Base-by-base conservation (phyloP, 305 asterid species). In the Solanum aculeatissimum region DNA sequence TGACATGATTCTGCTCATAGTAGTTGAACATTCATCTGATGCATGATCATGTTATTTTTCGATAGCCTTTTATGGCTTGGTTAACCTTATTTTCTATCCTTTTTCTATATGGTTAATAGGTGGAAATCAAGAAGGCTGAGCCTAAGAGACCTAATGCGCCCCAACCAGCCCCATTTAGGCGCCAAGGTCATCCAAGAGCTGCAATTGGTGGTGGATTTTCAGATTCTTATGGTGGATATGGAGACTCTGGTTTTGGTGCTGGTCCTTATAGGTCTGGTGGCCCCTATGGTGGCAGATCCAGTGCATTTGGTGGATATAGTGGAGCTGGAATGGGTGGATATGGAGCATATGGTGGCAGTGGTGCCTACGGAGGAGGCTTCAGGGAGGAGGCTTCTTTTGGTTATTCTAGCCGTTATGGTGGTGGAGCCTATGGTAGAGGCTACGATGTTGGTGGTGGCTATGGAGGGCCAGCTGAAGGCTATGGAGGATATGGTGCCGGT, bases 41-140 rank as follows among this genome's bases (percentile, higher is more conserved):
- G 53, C 32, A 40, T 70, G 51, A 40, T 40, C 29, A 40, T 38
- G 81, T 71, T 18, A 7, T 79, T 63, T 63, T 58, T 65, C 16
- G 70, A 9, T 40, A 19, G 75, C 4, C 57, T 9, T 74, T 74
- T 55, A 62, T 25, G 7, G 58, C 5, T 75, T 78, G 51, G 25
- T 47, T n/a, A 63, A 85, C 35, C 81, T 84, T 62, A 49, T 75
- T 16, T 18, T 16, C 53, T 19, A 18, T 68, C 49, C 25, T 35
- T 68, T 74, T 69, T 69, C 7, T 27, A 25, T 85, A 60, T 82
- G 42, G 86, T 55, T 32, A 74, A 75, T 35, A 91, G 94, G 94
- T 91, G 78, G 94, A 91, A 85, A 91, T 91, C 85, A 91, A 91
- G 91, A 91, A 89, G 87, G 92, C 92, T 53, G 94, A 91, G 87